Conservation (phyloP, 768 basidiomycete genomes). For the Lactifluus echinatus region DNA sequence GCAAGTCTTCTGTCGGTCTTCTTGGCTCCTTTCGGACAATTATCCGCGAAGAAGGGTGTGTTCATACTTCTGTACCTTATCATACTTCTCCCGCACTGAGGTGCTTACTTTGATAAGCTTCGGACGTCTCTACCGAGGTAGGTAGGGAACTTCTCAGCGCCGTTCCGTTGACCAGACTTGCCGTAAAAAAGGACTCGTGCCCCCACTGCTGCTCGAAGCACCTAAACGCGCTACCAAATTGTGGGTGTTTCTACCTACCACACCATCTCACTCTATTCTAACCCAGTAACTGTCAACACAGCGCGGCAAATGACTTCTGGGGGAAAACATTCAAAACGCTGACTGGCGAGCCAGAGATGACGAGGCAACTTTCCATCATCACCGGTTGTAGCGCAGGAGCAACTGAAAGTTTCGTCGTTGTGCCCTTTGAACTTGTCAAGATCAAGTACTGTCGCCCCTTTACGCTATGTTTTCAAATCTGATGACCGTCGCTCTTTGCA, state of each 20-base stretch:
- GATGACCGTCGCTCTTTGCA: slow-evolving; percentile 22
- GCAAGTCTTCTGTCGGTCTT: slow-evolving; percentile 66
- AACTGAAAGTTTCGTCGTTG: slow-evolving; percentile 90
- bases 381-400: slow-evolving; percentile 95
- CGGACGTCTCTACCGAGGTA: slow-evolving; percentile 85
- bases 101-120: slow-evolving; percentile 35
- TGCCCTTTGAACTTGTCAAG: slow-evolving; percentile 94
- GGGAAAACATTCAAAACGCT: slow-evolving; percentile 63
- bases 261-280: slow-evolving; percentile 4
- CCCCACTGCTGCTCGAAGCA: slow-evolving; percentile 90
- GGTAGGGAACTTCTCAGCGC: background rate
- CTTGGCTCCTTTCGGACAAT: slow-evolving; percentile 79
- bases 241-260: slow-evolving; percentile 43
- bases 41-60: slow-evolving; percentile 84
- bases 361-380: slow-evolving; percentile 72
- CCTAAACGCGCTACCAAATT: slow-evolving; percentile 98
- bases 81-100: slow-evolving; percentile 13
- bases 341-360: slow-evolving; percentile 77
- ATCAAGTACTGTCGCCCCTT: slow-evolving; percentile 48
- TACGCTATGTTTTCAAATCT: background rate
- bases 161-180: background rate
- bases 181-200: slow-evolving; percentile 62
- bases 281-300: slow-evolving; percentile 11
- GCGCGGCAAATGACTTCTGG: slow-evolving; percentile 93
- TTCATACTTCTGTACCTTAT: slow-evolving; percentile 12